Evolutionary conservation across 306 rosid species (phyloP), one percentile per base, ranked within the genome.

Genomic region (Quercus engelmannii): DNA sequence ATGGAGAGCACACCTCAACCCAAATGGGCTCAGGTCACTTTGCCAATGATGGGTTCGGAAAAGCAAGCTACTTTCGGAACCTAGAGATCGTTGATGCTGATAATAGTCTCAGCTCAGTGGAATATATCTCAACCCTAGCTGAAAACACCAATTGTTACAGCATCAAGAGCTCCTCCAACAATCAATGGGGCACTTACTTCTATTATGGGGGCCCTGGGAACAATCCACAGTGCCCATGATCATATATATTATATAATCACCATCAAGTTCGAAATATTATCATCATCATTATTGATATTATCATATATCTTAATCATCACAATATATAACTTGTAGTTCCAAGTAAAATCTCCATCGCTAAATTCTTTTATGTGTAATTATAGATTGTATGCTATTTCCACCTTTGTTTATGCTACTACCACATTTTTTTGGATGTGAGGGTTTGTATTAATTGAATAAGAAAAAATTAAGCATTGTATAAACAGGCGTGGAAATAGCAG

Each of bases 21-120:
- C 93, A 95, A 76, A 95, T 95, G 99, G 98, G 97, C 0, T 95
- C 99, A 0, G 99, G 99, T 1, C 92, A 76, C 69, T 95, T 95
- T 2, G 87, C 99, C 0, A 87, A 71, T 0, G 98, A 95, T 18
- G 99, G 99, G 1, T 95, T 95, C 5, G 96, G 94, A 9, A 90
- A 89, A 85, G 97, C 99, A 19, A 93, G 99, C 87, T 95, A 95
- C 76, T 95, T 95, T 49, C 79, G 98, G 4, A 95, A 95, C 87
- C 86, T 95, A 0, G 96, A 95, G 88, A 81, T 95, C 3, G 99
- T 95, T 8, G 99, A 93, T 79, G 83, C 88, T 0, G 99, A 95
- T 46, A 95, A 95, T 62, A 92, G 87, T 78, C 93, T 95, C 10
- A 89, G 79, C 72, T 76, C 90, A 3, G 96, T 89, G 28, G 76